These are phyloP conservation scores for Cutaneotrichosporon dermatis DNA, from an alignment of 1,284 basidiomycete species.

Conservation along the genomic window DNA sequence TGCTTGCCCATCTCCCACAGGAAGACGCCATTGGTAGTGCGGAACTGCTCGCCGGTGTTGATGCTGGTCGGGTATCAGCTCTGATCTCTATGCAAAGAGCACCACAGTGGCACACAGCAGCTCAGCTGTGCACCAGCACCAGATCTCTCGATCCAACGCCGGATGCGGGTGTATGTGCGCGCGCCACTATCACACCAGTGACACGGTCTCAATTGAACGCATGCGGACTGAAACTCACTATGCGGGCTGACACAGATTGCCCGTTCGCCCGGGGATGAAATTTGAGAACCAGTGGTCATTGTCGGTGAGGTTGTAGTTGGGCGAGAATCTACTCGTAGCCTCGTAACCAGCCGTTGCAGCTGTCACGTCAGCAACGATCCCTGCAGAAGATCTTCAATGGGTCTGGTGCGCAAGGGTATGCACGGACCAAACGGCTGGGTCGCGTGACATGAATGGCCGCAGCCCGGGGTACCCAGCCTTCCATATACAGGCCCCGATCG, in stretches of 20 bases:
- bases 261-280: slow-evolving; percentile 15
- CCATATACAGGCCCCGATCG: background rate
- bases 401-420: background rate
- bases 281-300: slow-evolving; percentile 24
- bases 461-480: background rate
- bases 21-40: slow-evolving; percentile 21
- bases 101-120: too few relatives aligned
- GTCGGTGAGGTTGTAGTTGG: slow-evolving; percentile 22
- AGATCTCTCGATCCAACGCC: too few relatives aligned
- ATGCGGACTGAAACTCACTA: slow-evolving; percentile 9
- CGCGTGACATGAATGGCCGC: background rate
- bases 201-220: too few relatives aligned
- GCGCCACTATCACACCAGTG: too few relatives aligned
- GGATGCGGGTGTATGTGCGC: too few relatives aligned
- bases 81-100: too few relatives aligned
- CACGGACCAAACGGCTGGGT: background rate
- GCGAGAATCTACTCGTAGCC: slow-evolving; percentile 12
- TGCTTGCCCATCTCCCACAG: slow-evolving; percentile 24
- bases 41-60: slow-evolving; percentile 16
- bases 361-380: slow-evolving; percentile 3
- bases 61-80: slow-evolving; percentile 7
- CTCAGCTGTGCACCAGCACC: too few relatives aligned
- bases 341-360: slow-evolving; percentile 21
- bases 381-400: too few relatives aligned
- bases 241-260: slow-evolving; percentile 17